Conservation (phyloP, 2,329 filamentous ascomycete species). For the Paradendryphiella salina region DNA sequence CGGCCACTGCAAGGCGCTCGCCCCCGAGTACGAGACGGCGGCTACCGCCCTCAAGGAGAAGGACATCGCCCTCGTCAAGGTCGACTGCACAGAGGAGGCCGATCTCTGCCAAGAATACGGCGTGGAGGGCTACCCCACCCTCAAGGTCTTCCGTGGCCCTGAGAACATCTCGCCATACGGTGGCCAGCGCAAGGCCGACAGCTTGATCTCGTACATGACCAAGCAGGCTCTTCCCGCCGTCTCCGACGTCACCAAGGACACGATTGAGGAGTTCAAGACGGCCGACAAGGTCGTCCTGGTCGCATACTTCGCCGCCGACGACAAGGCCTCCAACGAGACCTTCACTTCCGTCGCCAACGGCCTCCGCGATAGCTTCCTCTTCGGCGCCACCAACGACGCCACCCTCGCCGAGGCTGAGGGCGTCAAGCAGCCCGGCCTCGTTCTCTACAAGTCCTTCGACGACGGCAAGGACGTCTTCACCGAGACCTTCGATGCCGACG, state of each 20-base stretch:
- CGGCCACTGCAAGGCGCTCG: slow-evolving; percentile 98
- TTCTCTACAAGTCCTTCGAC: slow-evolving; percentile 97
- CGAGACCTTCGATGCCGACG: slow-evolving; percentile 78
- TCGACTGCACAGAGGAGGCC: slow-evolving; percentile 93
- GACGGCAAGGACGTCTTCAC: slow-evolving; percentile 88
- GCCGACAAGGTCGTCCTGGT: slow-evolving; percentile 95
- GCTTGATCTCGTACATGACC: slow-evolving; percentile 86
- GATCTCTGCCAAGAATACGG: slow-evolving; percentile 88
- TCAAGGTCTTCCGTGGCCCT: slow-evolving; percentile 95
- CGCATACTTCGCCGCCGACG: slow-evolving; percentile 77
- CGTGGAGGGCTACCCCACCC: slow-evolving; percentile 96
- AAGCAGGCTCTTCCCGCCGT: slow-evolving; percentile 96
- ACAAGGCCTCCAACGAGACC: slow-evolving; percentile 84
- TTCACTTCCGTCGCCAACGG: slow-evolving; percentile 73
- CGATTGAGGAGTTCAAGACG: slow-evolving; percentile 93
- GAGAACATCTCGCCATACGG: slow-evolving; percentile 82
- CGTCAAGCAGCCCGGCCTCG: slow-evolving; percentile 81
- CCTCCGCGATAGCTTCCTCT: slow-evolving; percentile 90
- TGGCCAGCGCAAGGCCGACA: slow-evolving; percentile 84
- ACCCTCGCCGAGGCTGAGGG: slow-evolving; percentile 86
- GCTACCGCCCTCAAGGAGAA: slow-evolving; percentile 85
- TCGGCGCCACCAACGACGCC: slow-evolving; percentile 83
- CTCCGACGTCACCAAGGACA: slow-evolving; percentile 77
- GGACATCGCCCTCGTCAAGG: slow-evolving; percentile 80
- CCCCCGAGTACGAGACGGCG: slow-evolving; percentile 86